Evolutionary conservation across 2,329 filamentous ascomycete species (phyloP).

Genomic region (Aspergillus ochraceus): DNA sequence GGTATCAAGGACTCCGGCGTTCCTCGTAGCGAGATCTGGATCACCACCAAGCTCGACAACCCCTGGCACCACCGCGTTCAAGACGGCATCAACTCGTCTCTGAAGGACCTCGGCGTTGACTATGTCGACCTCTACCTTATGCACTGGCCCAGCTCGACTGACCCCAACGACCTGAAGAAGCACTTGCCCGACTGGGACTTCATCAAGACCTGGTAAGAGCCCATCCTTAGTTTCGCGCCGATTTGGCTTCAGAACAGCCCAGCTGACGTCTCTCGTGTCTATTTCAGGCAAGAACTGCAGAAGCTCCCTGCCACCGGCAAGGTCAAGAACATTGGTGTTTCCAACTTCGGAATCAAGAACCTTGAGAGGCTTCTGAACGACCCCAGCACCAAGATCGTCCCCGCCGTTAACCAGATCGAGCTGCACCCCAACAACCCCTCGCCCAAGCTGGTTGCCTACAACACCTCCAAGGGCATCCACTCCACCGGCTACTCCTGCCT

Average conservation of each 20-base stretch:
- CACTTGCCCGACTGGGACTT: constrained; percentile 78
- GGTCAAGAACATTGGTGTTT: constrained; percentile 78
- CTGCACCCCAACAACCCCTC: constrained; percentile 68
- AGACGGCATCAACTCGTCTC: constrained; percentile 61
- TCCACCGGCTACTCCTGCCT: constrained; percentile 58
- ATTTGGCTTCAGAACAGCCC: constrained; percentile 15
- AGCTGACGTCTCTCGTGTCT: constrained; percentile 58
- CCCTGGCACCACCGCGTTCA: constrained; percentile 63
- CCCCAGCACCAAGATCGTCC: constrained; percentile 55
- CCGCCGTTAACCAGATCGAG: constrained; percentile 57
- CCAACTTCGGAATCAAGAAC: constrained; percentile 81
- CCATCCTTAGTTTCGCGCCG: too few species aligned
- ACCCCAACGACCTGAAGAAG: constrained; percentile 54
- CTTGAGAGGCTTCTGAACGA: constrained; percentile 73
- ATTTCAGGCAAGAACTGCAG: constrained; percentile 52
- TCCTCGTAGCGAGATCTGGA: constrained; percentile 65
- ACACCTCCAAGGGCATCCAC: constrained; percentile 55
- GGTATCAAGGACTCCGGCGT: constrained; percentile 67
- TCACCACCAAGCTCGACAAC: constrained; percentile 71
- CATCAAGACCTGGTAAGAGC: constrained; percentile 66
- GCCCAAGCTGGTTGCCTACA: constrained; percentile 55
- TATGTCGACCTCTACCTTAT: constrained; percentile 74
- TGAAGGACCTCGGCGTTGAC: constrained; percentile 64
- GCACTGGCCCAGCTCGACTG: constrained; percentile 63
- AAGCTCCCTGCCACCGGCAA: constrained; percentile 55